Percentiles rank a stretch among this genome's conserved stretches.
These are phyloP conservation scores for Clitocybe nebularis DNA, from an alignment of 1,284 basidiomycete genomes.

Conservation along the genomic window DNA sequence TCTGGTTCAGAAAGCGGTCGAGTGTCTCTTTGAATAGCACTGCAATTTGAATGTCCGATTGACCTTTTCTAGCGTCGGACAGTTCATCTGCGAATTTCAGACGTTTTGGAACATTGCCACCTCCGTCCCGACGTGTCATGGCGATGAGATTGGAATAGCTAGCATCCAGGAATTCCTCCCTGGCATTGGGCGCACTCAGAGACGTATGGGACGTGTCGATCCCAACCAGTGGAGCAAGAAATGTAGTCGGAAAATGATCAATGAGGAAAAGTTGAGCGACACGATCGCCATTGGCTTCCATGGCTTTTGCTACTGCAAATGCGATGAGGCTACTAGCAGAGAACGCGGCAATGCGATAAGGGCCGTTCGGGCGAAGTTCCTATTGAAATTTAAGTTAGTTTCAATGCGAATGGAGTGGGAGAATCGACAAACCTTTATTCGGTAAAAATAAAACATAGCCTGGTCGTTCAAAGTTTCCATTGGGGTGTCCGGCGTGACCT, in stretches of 20 bases:
- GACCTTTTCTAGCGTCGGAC: too few species aligned
- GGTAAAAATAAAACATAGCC: background rate
- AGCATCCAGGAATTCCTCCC: too few species aligned
- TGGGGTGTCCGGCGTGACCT: background rate
- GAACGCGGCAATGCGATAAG: conserved; percentile 8
- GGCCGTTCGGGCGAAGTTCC: conserved; percentile 5
- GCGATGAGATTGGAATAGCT: too few species aligned
- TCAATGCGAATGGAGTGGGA: background rate
- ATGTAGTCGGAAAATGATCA: conserved; percentile 7
- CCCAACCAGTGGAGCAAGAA: conserved; percentile 1
- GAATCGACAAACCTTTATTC: background rate
- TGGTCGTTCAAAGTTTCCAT: background rate
- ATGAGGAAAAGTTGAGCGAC: conserved; percentile 7
- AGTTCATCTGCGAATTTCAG: too few species aligned
- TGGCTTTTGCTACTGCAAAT: background rate
- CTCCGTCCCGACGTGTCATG: background rate
- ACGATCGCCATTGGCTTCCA: conserved; percentile 6
- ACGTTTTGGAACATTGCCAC: too few species aligned
- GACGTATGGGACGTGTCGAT: too few species aligned
- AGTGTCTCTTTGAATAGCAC: too few species aligned
- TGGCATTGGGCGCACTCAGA: too few species aligned
- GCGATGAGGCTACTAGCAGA: conserved; percentile 5
- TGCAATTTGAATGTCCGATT: too few species aligned
- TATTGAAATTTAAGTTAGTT: background rate
- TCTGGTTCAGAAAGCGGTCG: too few species aligned